These are phyloP conservation scores for Emergomyces orientalis DNA, from an alignment of 2,329 filamentous ascomycete genomes.

Conservation along the genomic window DNA sequence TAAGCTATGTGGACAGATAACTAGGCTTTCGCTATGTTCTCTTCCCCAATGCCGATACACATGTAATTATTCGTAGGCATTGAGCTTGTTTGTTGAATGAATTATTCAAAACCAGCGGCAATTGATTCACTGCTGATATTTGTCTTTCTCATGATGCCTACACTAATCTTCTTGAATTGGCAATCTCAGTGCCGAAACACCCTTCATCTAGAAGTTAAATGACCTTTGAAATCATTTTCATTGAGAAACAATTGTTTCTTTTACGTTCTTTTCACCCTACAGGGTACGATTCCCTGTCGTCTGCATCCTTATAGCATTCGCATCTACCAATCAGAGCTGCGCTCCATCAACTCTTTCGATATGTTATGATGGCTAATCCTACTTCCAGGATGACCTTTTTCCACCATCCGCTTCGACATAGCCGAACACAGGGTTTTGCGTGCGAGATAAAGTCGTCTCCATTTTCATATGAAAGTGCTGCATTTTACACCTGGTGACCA, in stretches of 20 bases:
- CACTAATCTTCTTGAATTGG: too few species aligned
- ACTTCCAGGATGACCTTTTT: not conserved
- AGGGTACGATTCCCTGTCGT: not conserved
- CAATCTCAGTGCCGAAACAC: not conserved
- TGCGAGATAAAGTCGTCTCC: not conserved
- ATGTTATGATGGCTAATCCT: not conserved
- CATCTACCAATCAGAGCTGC: not conserved
- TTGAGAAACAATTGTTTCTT: not conserved
- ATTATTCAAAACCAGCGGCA: too few species aligned
- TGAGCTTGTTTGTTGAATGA: too few species aligned
- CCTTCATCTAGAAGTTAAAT: not conserved
- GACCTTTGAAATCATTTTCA: not conserved
- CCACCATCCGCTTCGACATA: not conserved
- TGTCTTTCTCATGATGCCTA: too few species aligned
- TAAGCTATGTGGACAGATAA: too few species aligned
- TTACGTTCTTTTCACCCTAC: not conserved
- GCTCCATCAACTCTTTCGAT: not conserved
- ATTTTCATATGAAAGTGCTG: not conserved
- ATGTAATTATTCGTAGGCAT: too few species aligned
- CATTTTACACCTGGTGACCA: not conserved
- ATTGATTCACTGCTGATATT: too few species aligned
- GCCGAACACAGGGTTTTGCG: not conserved
- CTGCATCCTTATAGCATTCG: not conserved
- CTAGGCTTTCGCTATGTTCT: too few species aligned
- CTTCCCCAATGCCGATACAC: too few species aligned